These are phyloP conservation scores for Pseudogymnoascus sp. DNA, from an alignment of 2,329 filamentous ascomycete species.

Conservation along the genomic window DNA sequence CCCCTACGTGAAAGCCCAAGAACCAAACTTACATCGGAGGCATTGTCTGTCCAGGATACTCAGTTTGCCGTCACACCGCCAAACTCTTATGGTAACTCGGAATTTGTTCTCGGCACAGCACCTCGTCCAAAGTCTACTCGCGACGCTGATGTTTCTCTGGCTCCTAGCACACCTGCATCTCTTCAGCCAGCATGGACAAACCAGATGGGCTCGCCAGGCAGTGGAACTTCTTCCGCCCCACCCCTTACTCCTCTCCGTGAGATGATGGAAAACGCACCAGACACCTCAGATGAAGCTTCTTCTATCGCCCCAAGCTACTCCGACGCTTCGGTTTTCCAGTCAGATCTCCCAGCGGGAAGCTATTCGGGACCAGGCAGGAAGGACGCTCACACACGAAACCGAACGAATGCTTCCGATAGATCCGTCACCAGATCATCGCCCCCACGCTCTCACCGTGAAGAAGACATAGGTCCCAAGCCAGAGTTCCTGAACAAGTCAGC, in stretches of 20 bases:
- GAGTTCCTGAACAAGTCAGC: slow-evolving; percentile 26
- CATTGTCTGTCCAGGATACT: background rate
- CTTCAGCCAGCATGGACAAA: background rate
- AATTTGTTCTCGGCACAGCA: slow-evolving; percentile 21
- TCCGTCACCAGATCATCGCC: background rate
- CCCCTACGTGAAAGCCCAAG: background rate
- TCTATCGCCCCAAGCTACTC: slow-evolving; percentile 18
- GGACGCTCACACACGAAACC: slow-evolving; percentile 1
- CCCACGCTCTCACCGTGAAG: background rate
- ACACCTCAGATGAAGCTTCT: slow-evolving; percentile 25
- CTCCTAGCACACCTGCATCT: slow-evolving; percentile 1
- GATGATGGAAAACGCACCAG: slow-evolving; percentile 25
- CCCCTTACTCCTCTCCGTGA: slow-evolving; percentile 28
- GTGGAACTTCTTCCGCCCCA: slow-evolving; percentile 17
- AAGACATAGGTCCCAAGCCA: background rate
- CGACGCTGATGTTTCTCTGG: background rate
- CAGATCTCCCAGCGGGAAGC: background rate
- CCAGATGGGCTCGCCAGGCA: background rate
- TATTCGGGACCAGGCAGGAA: background rate
- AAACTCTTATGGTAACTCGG: background rate
- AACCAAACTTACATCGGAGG: background rate
- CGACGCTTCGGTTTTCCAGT: background rate
- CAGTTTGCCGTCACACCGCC: background rate
- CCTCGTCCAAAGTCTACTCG: slow-evolving; percentile 17
- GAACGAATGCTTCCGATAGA: slow-evolving; percentile 4